These are phyloP conservation scores for Sedum album DNA, from an alignment of 164 flowering plant species.

Conservation along the genomic window DNA sequence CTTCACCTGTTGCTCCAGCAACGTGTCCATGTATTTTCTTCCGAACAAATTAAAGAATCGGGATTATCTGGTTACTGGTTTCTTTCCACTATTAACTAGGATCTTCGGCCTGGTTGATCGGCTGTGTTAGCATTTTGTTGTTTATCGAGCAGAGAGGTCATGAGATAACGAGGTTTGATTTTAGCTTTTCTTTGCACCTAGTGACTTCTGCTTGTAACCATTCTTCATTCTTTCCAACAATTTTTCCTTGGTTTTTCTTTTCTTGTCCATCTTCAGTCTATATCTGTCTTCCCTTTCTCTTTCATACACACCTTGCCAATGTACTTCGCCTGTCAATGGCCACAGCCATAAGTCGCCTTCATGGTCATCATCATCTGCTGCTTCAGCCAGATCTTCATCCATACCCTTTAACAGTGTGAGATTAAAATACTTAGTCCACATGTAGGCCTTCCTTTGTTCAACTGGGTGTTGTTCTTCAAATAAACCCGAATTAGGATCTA, in stretches of 20 bases:
- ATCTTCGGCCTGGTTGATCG: not conserved
- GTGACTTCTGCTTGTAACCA: constrained; percentile 79
- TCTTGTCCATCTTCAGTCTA: constrained; percentile 86
- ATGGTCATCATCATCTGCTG: constrained; percentile 71
- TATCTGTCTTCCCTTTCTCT: constrained; percentile 88
- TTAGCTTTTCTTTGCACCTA: constrained; percentile 33
- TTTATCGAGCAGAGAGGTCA: not conserved
- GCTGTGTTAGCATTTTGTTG: constrained; percentile 3
- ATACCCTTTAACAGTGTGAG: constrained; percentile 67
- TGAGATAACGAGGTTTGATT: not conserved
- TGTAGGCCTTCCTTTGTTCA: constrained; percentile 51
- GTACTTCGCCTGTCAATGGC: constrained; percentile 94
- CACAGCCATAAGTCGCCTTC: constrained; percentile 68
- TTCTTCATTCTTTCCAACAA: constrained; percentile 51
- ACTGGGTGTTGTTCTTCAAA: constrained; percentile 80
- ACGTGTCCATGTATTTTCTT: not conserved
- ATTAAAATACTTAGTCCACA: constrained; percentile 84
- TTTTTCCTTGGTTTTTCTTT: constrained; percentile 63
- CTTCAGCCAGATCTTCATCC: constrained; percentile 98
- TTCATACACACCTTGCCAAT: constrained; percentile 88
- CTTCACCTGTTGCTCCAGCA: not conserved
- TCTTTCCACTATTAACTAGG: not conserved
- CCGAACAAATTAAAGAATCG: not conserved
- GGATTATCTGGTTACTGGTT: not conserved
- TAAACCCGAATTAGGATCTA: constrained; percentile 62